Percentiles rank a stretch among this genome's conserved stretches.
Evolutionary conservation across 2,329 filamentous ascomycete genomes (phyloP).

Genomic region (Knufia petricola): DNA sequence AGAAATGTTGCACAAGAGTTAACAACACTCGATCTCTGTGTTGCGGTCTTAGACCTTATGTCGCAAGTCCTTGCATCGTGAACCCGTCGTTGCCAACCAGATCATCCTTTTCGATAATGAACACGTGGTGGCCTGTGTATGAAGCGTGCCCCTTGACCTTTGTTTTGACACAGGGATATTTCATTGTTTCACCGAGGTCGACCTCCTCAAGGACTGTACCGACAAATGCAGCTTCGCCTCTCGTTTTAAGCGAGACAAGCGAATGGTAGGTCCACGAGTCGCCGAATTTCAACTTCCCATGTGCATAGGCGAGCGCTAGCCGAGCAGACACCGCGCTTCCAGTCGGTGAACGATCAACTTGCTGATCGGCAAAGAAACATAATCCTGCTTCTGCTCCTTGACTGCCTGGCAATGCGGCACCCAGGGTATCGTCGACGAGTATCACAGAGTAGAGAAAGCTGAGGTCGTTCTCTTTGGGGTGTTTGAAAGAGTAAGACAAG

Average conservation of each 20-base stretch:
- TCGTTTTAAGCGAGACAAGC: slow-evolving; percentile 27
- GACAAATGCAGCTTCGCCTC: slow-evolving; percentile 20
- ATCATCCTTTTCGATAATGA: slow-evolving; percentile 27
- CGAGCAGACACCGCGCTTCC: slow-evolving; percentile 32
- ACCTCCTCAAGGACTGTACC: slow-evolving; percentile 22
- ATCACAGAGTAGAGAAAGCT: slow-evolving; percentile 36
- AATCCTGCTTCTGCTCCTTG: slow-evolving; percentile 33
- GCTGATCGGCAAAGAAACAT: slow-evolving; percentile 38
- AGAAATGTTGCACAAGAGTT: too few species aligned
- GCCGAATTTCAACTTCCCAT: slow-evolving; percentile 19
- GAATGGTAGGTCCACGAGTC: slow-evolving; percentile 31
- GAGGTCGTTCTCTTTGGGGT: slow-evolving; percentile 28
- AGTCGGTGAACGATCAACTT: slow-evolving; percentile 38
- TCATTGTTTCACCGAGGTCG: not conserved
- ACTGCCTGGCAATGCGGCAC: slow-evolving; percentile 14
- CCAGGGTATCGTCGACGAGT: slow-evolving; percentile 26
- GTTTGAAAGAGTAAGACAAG: slow-evolving; percentile 22
- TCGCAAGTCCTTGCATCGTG: slow-evolving; percentile 11
- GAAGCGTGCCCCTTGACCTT: slow-evolving; percentile 27
- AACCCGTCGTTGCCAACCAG: slow-evolving; percentile 17
- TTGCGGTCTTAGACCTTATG: not conserved
- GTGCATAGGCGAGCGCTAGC: slow-evolving; percentile 29
- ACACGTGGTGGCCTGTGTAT: slow-evolving; percentile 26
- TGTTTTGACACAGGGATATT: slow-evolving; percentile 21
- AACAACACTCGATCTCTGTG: not conserved